Conservation (phyloP, 2,329 filamentous ascomycete species). For the Cercospora sesami region DNA sequence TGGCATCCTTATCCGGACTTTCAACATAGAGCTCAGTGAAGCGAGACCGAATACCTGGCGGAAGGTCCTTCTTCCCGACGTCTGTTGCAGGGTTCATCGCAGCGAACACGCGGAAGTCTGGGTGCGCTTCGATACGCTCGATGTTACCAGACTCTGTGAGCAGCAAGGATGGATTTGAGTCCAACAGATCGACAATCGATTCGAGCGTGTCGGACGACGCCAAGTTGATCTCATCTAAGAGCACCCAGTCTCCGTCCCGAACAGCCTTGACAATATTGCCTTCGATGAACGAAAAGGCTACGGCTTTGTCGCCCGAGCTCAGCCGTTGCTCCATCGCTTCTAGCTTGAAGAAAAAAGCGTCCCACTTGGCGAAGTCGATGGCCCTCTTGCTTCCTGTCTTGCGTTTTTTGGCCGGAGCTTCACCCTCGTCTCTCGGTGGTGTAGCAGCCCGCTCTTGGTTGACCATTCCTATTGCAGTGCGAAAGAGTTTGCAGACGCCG, state of each 20-base stretch:
- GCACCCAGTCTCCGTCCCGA: conserved; percentile 92
- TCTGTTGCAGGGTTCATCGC: conserved; percentile 99
- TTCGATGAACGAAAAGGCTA: conserved; percentile 94
- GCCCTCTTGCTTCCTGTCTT: conserved; percentile 57
- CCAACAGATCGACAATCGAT: conserved; percentile 85
- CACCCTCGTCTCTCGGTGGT: conserved; percentile 47
- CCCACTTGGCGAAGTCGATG: conserved; percentile 66
- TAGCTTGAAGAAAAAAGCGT: conserved; percentile 71
- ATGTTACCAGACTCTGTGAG: conserved; percentile 93
- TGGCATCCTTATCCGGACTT: conserved; percentile 81
- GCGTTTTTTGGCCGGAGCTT: conserved; percentile 71
- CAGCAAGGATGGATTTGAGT: conserved; percentile 75
- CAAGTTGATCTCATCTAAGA: conserved; percentile 95
- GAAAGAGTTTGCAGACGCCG: conserved; percentile 82
- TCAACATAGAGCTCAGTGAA: conserved; percentile 96
- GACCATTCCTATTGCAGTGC: conserved; percentile 85
- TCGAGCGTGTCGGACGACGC: conserved; percentile 93
- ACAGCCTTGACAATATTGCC: conserved; percentile 96
- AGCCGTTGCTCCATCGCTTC: conserved; percentile 80
- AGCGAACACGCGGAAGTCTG: conserved; percentile 92
- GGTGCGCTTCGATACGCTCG: conserved; percentile 83
- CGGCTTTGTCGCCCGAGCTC: conserved; percentile 68
- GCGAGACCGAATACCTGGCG: conserved; percentile 80
- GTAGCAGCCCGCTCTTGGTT: conserved; percentile 56
- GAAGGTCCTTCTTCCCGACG: conserved; percentile 91